A percentile compares a stretch with the other conserved stretches of the same genome.
These are phyloP conservation scores for Cymbidium sinense DNA, from an alignment of 106 monocot species.

Conservation along the genomic window DNA sequence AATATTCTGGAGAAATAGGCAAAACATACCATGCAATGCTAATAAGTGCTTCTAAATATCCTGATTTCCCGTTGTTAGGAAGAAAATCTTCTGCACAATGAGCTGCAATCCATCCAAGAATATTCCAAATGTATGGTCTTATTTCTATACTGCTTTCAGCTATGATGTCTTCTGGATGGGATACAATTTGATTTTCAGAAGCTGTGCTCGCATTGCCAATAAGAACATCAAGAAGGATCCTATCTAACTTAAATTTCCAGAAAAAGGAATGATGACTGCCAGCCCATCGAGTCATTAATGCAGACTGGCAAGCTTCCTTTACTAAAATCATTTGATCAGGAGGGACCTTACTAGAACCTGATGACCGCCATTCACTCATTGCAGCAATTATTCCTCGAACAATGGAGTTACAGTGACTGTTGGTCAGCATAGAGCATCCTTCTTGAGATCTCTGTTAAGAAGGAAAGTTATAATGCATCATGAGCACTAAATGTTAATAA, in stretches of 20 bases:
- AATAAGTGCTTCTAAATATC: constrained; percentile 54
- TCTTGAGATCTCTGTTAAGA: constrained; percentile 54
- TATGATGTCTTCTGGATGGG: constrained; percentile 25
- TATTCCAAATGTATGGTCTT: constrained; percentile 57
- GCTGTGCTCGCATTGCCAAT: constrained; percentile 25
- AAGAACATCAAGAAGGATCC: constrained; percentile 52
- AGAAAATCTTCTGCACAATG: constrained; percentile 42
- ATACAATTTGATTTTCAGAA: constrained; percentile 2
- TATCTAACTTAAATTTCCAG: constrained; percentile 60
- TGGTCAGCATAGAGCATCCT: constrained; percentile 34
- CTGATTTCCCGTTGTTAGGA: constrained; percentile 10
- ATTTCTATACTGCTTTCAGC: constrained; percentile 24
- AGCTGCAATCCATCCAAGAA: constrained; percentile 56
- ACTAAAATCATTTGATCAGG: constrained; percentile 45
- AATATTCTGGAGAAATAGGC: neutral
- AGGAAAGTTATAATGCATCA: neutral
- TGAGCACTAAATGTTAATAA: neutral
- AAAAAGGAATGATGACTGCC: constrained; percentile 69
- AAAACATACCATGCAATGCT: constrained; percentile 65
- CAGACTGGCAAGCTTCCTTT: constrained; percentile 53
- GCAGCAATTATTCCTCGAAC: constrained; percentile 53
- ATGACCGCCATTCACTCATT: constrained; percentile 45
- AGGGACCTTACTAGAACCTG: constrained; percentile 24
- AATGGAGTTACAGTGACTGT: constrained; percentile 35
- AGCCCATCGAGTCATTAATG: constrained; percentile 46